Evolutionary conservation across 768 basidiomycete species (phyloP).

Genomic region (Kwoniella bestiolae): DNA sequence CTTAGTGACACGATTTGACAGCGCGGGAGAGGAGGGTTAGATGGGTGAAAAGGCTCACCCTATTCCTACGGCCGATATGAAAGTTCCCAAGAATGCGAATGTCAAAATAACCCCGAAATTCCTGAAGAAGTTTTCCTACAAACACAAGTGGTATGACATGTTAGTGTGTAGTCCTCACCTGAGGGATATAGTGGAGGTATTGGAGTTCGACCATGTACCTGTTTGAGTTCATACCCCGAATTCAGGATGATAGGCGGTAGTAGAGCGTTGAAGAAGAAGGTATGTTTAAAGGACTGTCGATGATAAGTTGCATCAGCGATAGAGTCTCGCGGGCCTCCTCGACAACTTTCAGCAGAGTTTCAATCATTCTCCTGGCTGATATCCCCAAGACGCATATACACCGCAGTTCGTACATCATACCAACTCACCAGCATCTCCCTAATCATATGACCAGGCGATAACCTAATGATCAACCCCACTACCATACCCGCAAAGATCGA

Average conservation of each 20-base stretch:
- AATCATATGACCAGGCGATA: slow-evolving; percentile 91
- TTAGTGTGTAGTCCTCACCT: too few species aligned
- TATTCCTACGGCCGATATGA: slow-evolving; percentile 92
- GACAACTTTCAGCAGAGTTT: neutral
- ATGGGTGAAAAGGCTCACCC: slow-evolving; percentile 68
- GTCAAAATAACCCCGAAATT: slow-evolving; percentile 94
- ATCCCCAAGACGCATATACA: neutral
- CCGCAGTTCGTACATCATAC: neutral
- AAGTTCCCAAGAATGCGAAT: slow-evolving; percentile 86
- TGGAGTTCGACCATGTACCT: too few species aligned
- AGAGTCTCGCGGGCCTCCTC: too few species aligned
- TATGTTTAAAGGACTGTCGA: slow-evolving; percentile 89
- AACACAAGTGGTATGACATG: neutral
- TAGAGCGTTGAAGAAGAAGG: slow-evolving; percentile 96
- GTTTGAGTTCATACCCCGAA: slow-evolving; percentile 96
- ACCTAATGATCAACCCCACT: slow-evolving; percentile 85
- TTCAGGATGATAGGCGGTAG: slow-evolving; percentile 97
- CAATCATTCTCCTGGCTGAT: neutral
- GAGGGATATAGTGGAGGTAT: too few species aligned
- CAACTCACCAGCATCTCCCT: slow-evolving; percentile 91
- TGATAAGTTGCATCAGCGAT: too few species aligned
- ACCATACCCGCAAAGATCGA: slow-evolving; percentile 93
- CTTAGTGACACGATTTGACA: too few species aligned
- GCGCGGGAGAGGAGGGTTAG: neutral
- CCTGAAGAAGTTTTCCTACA: slow-evolving; percentile 94